phyloP scores from a whole-genome alignment of 345 rosid species.

The Sisymbrium irio region DNA sequence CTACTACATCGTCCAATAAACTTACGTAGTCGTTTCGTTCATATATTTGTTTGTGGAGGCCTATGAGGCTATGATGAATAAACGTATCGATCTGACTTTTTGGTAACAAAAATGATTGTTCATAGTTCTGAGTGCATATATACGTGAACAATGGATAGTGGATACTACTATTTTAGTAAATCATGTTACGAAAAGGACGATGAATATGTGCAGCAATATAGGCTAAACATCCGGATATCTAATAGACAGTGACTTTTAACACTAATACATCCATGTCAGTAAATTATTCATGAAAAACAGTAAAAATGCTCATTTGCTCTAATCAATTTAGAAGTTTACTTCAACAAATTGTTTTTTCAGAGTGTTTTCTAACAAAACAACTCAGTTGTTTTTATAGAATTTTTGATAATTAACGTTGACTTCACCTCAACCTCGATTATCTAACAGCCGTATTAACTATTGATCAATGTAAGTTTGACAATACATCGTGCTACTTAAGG shows the following conservation, averaged over 20 bases:
- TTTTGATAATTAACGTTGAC: too few relatives aligned
- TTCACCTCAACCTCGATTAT: too few relatives aligned
- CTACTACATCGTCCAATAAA: too few relatives aligned
- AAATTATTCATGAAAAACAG: not conserved
- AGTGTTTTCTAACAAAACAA: too few relatives aligned
- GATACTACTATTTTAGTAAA: not conserved
- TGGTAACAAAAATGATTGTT: not conserved
- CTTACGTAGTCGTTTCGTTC: not conserved
- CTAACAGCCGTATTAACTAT: too few relatives aligned
- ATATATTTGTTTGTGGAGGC: not conserved
- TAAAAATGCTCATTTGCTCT: not conserved
- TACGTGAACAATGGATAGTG: not conserved
- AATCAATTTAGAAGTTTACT: too few relatives aligned
- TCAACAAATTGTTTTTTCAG: too few relatives aligned
- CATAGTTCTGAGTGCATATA: too few relatives aligned
- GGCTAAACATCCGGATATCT: not conserved
- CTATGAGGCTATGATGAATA: not conserved
- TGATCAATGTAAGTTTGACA: too few relatives aligned
- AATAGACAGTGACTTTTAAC: too few relatives aligned
- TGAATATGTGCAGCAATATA: not conserved
- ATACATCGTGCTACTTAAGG: too few relatives aligned
- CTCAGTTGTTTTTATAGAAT: too few relatives aligned
- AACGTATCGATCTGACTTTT: not conserved
- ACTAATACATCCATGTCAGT: not conserved
- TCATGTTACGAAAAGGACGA: not conserved